Evolutionary conservation across 2,329 filamentous ascomycete genomes (phyloP), one percentile per base, ranked within the genome.

Genomic region (Beauveria sp.): DNA sequence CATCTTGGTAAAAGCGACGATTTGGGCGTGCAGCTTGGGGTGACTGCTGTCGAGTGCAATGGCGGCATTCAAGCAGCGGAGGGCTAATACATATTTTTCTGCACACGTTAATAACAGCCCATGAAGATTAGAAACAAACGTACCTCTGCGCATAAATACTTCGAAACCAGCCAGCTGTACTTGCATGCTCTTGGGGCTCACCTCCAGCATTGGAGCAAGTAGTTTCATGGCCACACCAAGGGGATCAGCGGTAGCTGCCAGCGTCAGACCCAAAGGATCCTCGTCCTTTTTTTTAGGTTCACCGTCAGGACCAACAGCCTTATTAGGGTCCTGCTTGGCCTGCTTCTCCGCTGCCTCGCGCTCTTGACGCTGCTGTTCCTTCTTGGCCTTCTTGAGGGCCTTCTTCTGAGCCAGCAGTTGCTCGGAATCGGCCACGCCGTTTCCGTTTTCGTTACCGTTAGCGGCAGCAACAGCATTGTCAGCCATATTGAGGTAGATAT

Each of bases 151-250:
- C 63, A 96, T 80, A 71, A 91, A 92, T 20, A 99, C 88, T 76
- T 97, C 92, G 68, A 97, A 97, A 5, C 92, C 94, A 57, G 88
- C 84, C 65, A 87, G 82, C 75, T 99, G 94, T 24, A 84, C 90
- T 64, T 94, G 86, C 53, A 96, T 84, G 70, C 86, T 90, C 77
- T 89, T 85, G 2, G 92, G 88, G 69, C 87, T 92, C 69, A 87
- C 88, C 72, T 96, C 88, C 63, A 99, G 80, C 67, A 99, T 78
- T 3, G 90, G 92, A 18, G 75, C 80, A 61, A 99, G 74, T 72
- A 94, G 96, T 73, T 93, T 96, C 79, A 91, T 89, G 3, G 91
- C 91, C 69, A 94, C 92, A 53, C 86, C 87, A 50, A 99, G 76
- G 9, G 94, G 93, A 61, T 94, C 88, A 62, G 86, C 83, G 4